Evolutionary conservation across 1,284 basidiomycete genomes (phyloP).

Genomic region (Cryptococcus jaspeensis): DNA sequence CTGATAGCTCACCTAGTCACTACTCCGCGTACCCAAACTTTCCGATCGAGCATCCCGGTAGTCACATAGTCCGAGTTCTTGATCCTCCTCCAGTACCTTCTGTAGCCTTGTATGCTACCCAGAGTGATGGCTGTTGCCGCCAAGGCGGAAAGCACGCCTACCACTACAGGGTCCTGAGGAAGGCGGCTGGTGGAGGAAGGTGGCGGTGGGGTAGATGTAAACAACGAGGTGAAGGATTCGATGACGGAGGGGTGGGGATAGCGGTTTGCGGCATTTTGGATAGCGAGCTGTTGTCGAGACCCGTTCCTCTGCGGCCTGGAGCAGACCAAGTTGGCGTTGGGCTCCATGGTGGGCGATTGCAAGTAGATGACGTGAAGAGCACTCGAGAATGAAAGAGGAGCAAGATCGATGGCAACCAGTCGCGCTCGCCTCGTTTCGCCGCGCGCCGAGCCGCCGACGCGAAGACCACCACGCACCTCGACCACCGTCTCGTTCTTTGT

Average conservation of each 20-base stretch:
- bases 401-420: background rate
- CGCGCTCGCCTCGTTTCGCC: background rate
- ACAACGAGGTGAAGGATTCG: conserved; percentile 17
- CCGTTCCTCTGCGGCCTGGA: no score
- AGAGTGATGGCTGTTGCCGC: conserved; percentile 52
- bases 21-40: conserved; percentile 66
- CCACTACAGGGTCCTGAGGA: conserved; percentile 31
- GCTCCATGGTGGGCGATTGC: no score
- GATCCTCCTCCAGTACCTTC: conserved; percentile 62
- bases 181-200: background rate
- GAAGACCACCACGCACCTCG: background rate
- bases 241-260: conserved; percentile 8
- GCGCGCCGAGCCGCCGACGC: background rate
- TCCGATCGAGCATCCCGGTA: conserved; percentile 58
- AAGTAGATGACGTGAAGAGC: no score
- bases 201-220: conserved; percentile 5
- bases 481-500: background rate
- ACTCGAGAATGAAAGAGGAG: background rate
- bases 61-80: conserved; percentile 65
- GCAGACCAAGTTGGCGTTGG: no score
- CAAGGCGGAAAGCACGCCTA: conserved; percentile 37
- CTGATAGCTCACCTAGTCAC: conserved; percentile 64
- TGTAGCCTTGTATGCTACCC: conserved; percentile 53
- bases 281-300: background rate
- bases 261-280: background rate